phyloP scores from a whole-genome alignment of 1,139 yeast species.

The Kodamaea fungicola region DNA sequence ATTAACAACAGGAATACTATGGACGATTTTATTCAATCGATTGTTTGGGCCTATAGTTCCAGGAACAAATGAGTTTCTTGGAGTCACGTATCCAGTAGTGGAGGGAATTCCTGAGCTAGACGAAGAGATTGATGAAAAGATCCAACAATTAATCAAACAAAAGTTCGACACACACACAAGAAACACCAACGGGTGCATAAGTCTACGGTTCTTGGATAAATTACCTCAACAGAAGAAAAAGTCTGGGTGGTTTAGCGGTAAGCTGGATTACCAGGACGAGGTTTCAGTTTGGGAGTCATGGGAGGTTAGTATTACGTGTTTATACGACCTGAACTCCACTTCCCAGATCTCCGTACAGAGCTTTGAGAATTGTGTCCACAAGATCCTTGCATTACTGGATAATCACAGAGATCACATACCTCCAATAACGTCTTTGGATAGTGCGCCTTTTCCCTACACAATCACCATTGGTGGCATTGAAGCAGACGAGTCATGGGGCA shows the following conservation, averaged over 20 bases:
- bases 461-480: conserved; percentile 26
- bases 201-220: conserved; percentile 28
- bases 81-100: conserved; percentile 45
- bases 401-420: conserved; percentile 65
- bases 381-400: conserved; percentile 52
- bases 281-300: conserved; percentile 42
- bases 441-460: conserved; percentile 63
- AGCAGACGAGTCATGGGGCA: conserved; percentile 42
- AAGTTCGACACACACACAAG: conserved; percentile 17
- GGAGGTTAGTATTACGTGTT: conserved; percentile 34
- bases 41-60: conserved; percentile 68
- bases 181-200: conserved; percentile 18
- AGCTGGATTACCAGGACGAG: conserved; percentile 20
- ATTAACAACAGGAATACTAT: conserved; percentile 51
- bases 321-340: conserved; percentile 18
- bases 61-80: conserved; percentile 40
- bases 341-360: conserved; percentile 25
- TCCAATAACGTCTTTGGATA: conserved; percentile 64
- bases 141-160: conserved; percentile 32
- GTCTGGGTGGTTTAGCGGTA: conserved; percentile 41
- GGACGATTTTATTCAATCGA: conserved; percentile 68
- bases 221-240: conserved; percentile 31
- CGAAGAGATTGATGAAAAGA: conserved; percentile 38
- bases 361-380: conserved; percentile 42
- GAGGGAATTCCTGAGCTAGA: conserved; percentile 43